Evolutionary conservation across 345 rosid genomes (phyloP), one percentile per base, ranked within the genome.

Genomic region (Eucalyptus lansdowneana): DNA sequence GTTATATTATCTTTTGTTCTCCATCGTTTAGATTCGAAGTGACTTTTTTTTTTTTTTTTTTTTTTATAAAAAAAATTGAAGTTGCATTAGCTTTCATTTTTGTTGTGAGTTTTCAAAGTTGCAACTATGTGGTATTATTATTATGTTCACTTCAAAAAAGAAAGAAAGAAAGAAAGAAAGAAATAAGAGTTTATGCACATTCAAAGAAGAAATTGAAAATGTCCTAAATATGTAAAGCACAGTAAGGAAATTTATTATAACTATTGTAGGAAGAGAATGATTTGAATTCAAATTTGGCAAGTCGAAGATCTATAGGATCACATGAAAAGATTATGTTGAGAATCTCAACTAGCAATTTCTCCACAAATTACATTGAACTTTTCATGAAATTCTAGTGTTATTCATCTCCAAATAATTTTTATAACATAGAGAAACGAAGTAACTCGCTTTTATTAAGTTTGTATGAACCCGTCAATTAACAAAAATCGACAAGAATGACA

Each of bases 401-500:
- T n/a, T 14, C 37, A 9, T 19, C 1, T n/a, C 19, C 5, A 14
- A 65, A n/a, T 29, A 29, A n/a, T 65, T n/a, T 29, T 65, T n/a
- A 7, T 1, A 29, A 29, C 72, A 7, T 4, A n/a, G 5, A n/a
- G 5, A 65, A 65, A 65, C 2, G 34, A 27, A 12, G 25, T 29
- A 6, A 62, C 2, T 62, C 0, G 2, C 15, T 62, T 62, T 62
- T 62, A 62, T 14, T 29, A 29, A 6, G 69, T 27, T 62, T 4
- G 1, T 6, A 29, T 11, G n/a, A 11, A 58, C 14, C 14, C 7
- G 0, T 25, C 29, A 11, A 1, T 11, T 11, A 58, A 11, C n/a
- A 12, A 60, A 1, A 60, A 60, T 60, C 0, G 31, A 60, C 31
- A 27, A 6, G 8, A 27, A 60, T 27, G 31, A 25, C 1, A 0